Evolutionary conservation across 768 basidiomycete genomes (phyloP), one percentile per base, ranked within the genome.

Genomic region (Sporobolomyces phaffii): DNA sequence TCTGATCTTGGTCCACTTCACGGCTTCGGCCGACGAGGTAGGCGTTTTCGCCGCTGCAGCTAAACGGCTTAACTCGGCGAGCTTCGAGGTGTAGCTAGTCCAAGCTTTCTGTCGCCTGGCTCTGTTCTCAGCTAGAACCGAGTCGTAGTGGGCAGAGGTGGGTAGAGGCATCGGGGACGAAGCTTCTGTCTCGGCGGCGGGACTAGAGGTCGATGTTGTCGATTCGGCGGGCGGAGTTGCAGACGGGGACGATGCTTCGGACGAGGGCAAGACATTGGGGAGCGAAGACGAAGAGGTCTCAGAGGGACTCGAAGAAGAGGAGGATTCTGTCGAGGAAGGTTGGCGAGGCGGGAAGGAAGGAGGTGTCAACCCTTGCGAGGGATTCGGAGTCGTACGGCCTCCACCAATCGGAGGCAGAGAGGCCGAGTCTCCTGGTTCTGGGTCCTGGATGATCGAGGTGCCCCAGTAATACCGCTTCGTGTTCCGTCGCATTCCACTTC

Each of bases 271-370:
- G 17, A 9, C 17, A 38, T 38, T 28, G 20, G 24, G n/a, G 34
- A 6, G 10, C 31, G 36, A 14, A n/a, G 60, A 3, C 5, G 60
- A 44, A 38, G 34, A 51, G 60, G 60, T 17, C 40, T 38, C 8
- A n/a, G 34, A 0, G 20, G 59, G n/a, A 28, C 5, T 13, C 29
- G 34, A 18, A 1, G 45, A 24, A 28, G 34, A 33, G 15, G 50
- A 33, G n/a, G 33, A 24, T 17, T 4, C 11, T 4, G 33, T n/a
- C n/a, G n/a, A n/a, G n/a, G n/a, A n/a, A n/a, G n/a, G n/a, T n/a
- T n/a, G 31, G 7, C 29, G 31, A 20, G 44, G 60, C 5, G 60
- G 60, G 43, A 62, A 53, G 1, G 60, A 44, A 26, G 60, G 60
- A 11, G 28, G n/a, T 3, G 60, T 62, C 28, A 52, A 33, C 5